Percentiles rank a stretch among this genome's conserved stretches.
Conservation (phyloP, 768 basidiomycete genomes). For the Amyloporia xantha region DNA sequence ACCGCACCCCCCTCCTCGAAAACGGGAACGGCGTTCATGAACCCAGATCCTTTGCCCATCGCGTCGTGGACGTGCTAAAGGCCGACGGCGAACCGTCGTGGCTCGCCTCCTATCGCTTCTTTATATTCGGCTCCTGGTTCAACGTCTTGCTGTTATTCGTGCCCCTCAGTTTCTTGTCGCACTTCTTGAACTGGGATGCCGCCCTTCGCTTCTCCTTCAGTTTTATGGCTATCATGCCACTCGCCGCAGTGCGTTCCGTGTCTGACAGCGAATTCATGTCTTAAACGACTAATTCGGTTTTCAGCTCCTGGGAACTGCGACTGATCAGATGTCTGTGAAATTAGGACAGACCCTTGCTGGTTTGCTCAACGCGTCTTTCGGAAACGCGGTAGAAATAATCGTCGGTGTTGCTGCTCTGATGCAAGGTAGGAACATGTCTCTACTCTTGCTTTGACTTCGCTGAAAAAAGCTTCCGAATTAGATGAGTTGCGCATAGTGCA, state of each 20-base stretch:
- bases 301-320: conserved; percentile 76
- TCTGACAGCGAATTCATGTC: background rate
- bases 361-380: conserved; percentile 78
- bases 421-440: conserved; percentile 48
- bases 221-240: conserved; percentile 79
- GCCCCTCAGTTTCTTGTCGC: conserved; percentile 62
- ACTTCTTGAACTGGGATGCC: conserved; percentile 69
- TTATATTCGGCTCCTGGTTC: conserved; percentile 59
- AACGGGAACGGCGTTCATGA: conserved; percentile 28
- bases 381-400: conserved; percentile 84
- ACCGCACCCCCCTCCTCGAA: conserved; percentile 44
- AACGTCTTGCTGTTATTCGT: conserved; percentile 78
- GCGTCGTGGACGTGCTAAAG: conserved; percentile 36
- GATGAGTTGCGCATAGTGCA: conserved; percentile 86
- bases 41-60: conserved; percentile 25
- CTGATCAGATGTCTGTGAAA: conserved; percentile 71
- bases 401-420: conserved; percentile 81
- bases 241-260: conserved; percentile 80
- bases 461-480: too few relatives aligned
- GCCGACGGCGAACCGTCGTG: conserved; percentile 63
- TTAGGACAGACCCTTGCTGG: conserved; percentile 85
- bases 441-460: too few relatives aligned
- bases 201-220: conserved; percentile 67
- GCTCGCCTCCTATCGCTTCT: conserved; percentile 48
- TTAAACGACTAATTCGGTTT: background rate